phyloP scores from a whole-genome alignment of 495 filamentous ascomycete genomes.

The Gamarada debralockiae region DNA sequence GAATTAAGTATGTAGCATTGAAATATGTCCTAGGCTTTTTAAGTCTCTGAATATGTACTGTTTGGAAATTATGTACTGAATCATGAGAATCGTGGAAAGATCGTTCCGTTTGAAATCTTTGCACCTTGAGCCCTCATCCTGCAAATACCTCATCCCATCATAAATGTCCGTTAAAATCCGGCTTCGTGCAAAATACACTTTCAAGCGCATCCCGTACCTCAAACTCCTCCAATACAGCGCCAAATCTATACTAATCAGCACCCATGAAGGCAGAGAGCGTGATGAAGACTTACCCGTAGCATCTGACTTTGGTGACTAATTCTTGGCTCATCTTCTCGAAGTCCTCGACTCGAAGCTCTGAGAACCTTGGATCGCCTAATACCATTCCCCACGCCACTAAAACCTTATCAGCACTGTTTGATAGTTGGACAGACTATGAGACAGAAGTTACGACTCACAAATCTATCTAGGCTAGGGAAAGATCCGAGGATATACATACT shows the following conservation, averaged over 20 bases:
- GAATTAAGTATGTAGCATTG: too few relatives aligned
- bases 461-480: too few relatives aligned
- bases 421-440: too few relatives aligned
- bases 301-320: conserved; percentile 76
- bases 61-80: too few relatives aligned
- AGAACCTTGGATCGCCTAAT: conserved; percentile 63
- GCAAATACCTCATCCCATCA: too few relatives aligned
- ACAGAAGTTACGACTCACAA: too few relatives aligned
- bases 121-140: too few relatives aligned
- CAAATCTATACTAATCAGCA: conserved; percentile 54
- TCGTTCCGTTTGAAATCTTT: too few relatives aligned
- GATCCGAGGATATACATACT: conserved; percentile 25
- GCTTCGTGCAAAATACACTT: conserved; percentile 47
- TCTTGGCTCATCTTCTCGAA: conserved; percentile 69
- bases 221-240: conserved; percentile 85
- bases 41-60: too few relatives aligned
- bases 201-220: conserved; percentile 84
- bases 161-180: not conserved
- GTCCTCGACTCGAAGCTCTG: conserved; percentile 61
- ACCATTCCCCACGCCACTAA: conserved; percentile 79
- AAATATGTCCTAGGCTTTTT: too few relatives aligned
- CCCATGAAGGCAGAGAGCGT: conserved; percentile 5
- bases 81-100: too few relatives aligned
- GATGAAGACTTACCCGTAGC: conserved; percentile 81
- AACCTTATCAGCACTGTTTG: too few relatives aligned